Conservation (phyloP, 306 rosid genomes). For the Malus asiatica region DNA sequence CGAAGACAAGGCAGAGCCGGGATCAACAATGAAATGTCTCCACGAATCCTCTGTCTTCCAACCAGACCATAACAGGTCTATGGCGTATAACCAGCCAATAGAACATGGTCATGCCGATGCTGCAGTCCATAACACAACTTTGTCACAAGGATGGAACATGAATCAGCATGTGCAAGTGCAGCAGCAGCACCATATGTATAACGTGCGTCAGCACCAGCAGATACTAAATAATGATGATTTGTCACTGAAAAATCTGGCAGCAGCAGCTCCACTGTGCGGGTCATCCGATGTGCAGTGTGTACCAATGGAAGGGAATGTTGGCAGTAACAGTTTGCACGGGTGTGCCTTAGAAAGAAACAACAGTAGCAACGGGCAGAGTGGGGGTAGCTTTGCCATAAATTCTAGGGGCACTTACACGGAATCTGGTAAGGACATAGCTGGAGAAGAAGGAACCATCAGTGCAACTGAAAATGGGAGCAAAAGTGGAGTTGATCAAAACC, state of each 20-base stretch:
- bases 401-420: constrained; percentile 21
- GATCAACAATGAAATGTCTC: background rate
- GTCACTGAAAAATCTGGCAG: constrained; percentile 21
- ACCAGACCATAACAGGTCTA: background rate
- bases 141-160: background rate
- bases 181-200: constrained; percentile 25
- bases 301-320: constrained; percentile 32
- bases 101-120: background rate
- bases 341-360: constrained; percentile 37
- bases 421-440: constrained; percentile 14
- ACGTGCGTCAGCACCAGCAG: constrained; percentile 14
- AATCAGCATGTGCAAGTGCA: constrained; percentile 8
- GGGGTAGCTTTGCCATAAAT: constrained; percentile 30
- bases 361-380: constrained; percentile 41
- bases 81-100: background rate
- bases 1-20: background rate
- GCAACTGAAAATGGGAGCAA: constrained; percentile 20
- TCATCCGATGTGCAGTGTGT: constrained; percentile 35
- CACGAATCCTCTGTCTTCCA: background rate
- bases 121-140: background rate
- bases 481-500: background rate
- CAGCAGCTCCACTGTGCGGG: constrained; percentile 32
- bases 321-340: constrained; percentile 29
- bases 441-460: constrained; percentile 20
- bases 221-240: constrained; percentile 18